Evolutionary conservation across 2,329 filamentous ascomycete species (phyloP), one percentile per base, ranked within the genome.

Genomic region (Atkinsonella hypoxylon): DNA sequence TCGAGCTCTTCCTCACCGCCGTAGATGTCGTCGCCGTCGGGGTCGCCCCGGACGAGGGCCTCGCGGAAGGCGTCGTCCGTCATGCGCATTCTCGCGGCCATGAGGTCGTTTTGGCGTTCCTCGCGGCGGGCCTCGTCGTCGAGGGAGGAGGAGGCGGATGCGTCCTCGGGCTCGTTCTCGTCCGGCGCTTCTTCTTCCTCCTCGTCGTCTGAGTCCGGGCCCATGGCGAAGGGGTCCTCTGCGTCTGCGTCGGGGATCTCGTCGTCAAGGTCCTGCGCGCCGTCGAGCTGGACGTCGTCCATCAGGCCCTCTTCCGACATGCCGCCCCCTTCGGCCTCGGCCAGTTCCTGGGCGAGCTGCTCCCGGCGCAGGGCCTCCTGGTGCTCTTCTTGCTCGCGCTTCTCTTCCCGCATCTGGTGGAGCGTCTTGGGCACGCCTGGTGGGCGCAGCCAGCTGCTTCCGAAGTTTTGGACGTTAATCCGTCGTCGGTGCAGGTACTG

Each of bases 371-470:
- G 70, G 2, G 85, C 79, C 61, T 87, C 82, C 55, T 87, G 80
- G 53, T 90, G 87, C 67, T 98, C 93, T 63, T 91, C 85, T 50
- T 87, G 79, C 71, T 98, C 93, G 11, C 86, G 79, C 57, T 84
- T 82, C 70, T 98, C 93, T 68, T 98, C 93, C 41, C 86, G 83
- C 69, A 89, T 80, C 55, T 94, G 89, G 63, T 94, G 84, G 53
- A 95, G 80, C 1, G 91, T 95, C 74, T 97, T 98, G 51, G 81
- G 67, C 50, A 95, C 77, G 8, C 91, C 93, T 0, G 89, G 89
- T 0, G 93, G 93, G 52, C 85, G 87, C 51, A 98, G 83, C 93
- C 93, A 98, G 43, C 79, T 79, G 57, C 83, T 86, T 53, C 93
- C 93, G 63, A 94, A 96, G 61, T 89, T 87, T 45, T 85, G 80